Evolutionary conservation across 2,329 filamentous ascomycete species (phyloP).

Genomic region (Dendrostoma leiphaemia): DNA sequence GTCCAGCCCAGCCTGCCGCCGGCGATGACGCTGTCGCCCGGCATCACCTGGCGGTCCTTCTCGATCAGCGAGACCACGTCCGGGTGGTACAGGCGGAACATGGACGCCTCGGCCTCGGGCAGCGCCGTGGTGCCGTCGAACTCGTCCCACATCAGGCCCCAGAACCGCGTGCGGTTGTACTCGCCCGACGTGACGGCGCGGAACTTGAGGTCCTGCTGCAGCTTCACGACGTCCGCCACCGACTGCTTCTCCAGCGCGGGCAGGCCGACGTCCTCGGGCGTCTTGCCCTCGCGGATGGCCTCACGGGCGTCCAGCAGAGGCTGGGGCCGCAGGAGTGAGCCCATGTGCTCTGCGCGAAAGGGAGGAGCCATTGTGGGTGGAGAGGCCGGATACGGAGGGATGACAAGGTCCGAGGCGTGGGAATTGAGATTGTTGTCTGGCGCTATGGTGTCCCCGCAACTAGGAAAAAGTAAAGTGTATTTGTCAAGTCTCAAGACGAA

Average conservation of each 20-base stretch:
- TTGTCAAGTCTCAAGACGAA: no score
- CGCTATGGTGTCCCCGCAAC: no score
- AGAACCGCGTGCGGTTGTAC: constrained; percentile 55
- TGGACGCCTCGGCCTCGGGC: constrained; percentile 47
- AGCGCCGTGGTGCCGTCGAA: constrained; percentile 48
- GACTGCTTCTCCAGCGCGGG: constrained; percentile 61
- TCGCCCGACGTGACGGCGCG: constrained; percentile 70
- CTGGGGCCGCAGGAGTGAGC: constrained; percentile 34
- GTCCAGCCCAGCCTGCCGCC: constrained; percentile 43
- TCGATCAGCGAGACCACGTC: constrained; percentile 55
- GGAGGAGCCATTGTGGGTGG: constrained; percentile 27
- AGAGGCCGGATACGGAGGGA: no score
- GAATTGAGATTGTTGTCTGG: no score
- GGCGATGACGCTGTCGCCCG: constrained; percentile 54
- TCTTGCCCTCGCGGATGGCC: constrained; percentile 52
- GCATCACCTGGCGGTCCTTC: constrained; percentile 52
- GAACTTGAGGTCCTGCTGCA: constrained; percentile 66
- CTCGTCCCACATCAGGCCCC: constrained; percentile 54
- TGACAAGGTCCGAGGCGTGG: no score
- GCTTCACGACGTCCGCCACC: constrained; percentile 64
- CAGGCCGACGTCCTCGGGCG: constrained; percentile 53
- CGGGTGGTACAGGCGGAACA: constrained; percentile 55
- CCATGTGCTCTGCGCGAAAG: constrained; percentile 35
- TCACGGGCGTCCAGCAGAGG: constrained; percentile 48
- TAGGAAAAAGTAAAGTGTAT: no score